These are phyloP conservation scores for Paramecium caudatum DNA, from an alignment of 73 alveolate genomes.

Conservation along the genomic window DNA sequence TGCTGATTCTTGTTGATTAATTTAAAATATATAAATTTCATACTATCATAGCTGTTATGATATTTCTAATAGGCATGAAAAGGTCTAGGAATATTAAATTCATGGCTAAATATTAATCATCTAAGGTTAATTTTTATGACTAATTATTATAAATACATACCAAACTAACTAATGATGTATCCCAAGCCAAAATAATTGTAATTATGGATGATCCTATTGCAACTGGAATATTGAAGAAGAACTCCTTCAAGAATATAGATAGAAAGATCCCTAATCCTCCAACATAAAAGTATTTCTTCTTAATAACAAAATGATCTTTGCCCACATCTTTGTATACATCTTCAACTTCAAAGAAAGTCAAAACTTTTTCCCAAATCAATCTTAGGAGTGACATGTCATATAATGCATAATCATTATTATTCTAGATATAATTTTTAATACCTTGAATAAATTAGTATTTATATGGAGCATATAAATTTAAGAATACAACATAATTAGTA, in stretches of 20 bases:
- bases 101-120: not conserved
- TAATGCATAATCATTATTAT: not conserved
- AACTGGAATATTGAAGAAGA: not conserved
- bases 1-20: slow-evolving; percentile 22
- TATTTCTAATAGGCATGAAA: not conserved
- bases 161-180: not conserved
- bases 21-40: not conserved
- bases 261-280: not conserved
- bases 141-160: not conserved
- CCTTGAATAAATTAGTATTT: not conserved
- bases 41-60: not conserved
- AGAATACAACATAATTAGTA: not conserved
- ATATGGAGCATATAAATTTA: not conserved
- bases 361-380: not conserved
- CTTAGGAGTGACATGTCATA: not conserved
- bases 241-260: not conserved
- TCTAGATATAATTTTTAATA: not conserved
- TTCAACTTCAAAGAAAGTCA: not conserved
- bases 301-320: not conserved
- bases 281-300: not conserved
- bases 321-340: slow-evolving; percentile 22
- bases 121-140: not conserved
- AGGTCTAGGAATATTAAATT: not conserved
- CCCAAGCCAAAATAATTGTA: not conserved
- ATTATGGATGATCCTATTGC: not conserved